Evolutionary conservation across 805 yeast species (phyloP).

Genomic region (Brettanomyces anomalus): DNA sequence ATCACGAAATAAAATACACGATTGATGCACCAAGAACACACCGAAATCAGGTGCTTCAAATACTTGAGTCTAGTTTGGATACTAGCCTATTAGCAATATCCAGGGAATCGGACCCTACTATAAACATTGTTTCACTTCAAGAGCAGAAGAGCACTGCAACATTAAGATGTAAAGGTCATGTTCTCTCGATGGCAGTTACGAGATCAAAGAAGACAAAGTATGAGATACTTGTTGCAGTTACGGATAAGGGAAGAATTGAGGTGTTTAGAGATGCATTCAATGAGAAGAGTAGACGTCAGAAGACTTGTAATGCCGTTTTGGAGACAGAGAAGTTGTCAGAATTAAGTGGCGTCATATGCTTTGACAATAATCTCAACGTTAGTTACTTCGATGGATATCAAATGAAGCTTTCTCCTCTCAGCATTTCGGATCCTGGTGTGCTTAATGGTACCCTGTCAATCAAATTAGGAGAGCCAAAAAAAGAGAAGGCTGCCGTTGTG

Average conservation of each 20-base stretch:
- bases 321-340: constrained; percentile 9
- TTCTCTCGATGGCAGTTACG: constrained; percentile 21
- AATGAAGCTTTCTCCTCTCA: constrained; percentile 22
- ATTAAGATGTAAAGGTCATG: constrained; percentile 26
- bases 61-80: constrained; percentile 25
- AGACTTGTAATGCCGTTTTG: constrained; percentile 6
- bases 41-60: constrained; percentile 25
- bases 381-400: constrained; percentile 22
- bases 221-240: constrained; percentile 22
- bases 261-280: constrained; percentile 16
- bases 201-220: constrained; percentile 6
- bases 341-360: constrained; percentile 1
- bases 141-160: constrained; percentile 23
- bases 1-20: constrained; percentile 11
- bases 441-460: constrained; percentile 12
- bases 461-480: constrained; percentile 7
- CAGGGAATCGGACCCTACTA: constrained; percentile 21
- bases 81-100: constrained; percentile 28
- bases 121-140: constrained; percentile 27
- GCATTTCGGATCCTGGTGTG: constrained; percentile 22
- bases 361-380: constrained; percentile 11
- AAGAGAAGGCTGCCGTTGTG: constrained; percentile 1
- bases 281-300: constrained; percentile 13
- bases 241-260: constrained; percentile 23
- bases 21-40: constrained; percentile 26